Evolutionary conservation across 306 rosid species (phyloP), one percentile per base, ranked within the genome.

Genomic region (Inga leiocalycina): DNA sequence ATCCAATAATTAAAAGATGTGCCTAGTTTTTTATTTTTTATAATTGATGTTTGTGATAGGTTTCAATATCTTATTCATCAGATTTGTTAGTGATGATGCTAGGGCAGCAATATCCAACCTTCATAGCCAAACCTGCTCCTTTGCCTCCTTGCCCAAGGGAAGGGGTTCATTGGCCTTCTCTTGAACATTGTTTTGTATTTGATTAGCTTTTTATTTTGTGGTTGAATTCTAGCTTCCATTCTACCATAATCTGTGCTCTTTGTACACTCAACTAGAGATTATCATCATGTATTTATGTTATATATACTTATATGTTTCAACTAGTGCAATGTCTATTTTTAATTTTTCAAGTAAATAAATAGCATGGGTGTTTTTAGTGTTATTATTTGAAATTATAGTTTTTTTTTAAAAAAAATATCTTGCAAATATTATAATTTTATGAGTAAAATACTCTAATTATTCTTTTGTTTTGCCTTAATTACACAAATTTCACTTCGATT

Each of bases 51-150:
- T 45, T 78, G 73, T 65, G 10, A 46, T 90, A 94, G 98, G 93
- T 89, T 75, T 2, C 89, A 69, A 17, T 85, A 57, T 82, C 87
- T 19, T 91, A 86, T 83, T 92, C 90, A 13, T 75, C 86, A 7
- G 98, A 94, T 85, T 86, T 93, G 62, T 90, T 94, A 68, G 97
- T 95, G 6, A 69, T 95, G 91, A 95, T 95, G 98, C 98, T 97
- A 35, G 98, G 98, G 35, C 94, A 93, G 89, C 88, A 89, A 35
- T 87, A 86, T 82, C 98, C 98, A 17, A 91, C 95, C 76, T 90
- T 84, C 87, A 88, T 95, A 20, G 98, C 98, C 3, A 94, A 91
- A 34, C 95, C 97, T 71, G 93, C 98, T 77, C 98, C 98, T 78
- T 86, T 94, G 35, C 97, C 98, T 24, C 97, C 98, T 24, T 92